These are phyloP conservation scores for Pugionium dolabratum DNA, from an alignment of 345 rosid species.

Conservation along the genomic window DNA sequence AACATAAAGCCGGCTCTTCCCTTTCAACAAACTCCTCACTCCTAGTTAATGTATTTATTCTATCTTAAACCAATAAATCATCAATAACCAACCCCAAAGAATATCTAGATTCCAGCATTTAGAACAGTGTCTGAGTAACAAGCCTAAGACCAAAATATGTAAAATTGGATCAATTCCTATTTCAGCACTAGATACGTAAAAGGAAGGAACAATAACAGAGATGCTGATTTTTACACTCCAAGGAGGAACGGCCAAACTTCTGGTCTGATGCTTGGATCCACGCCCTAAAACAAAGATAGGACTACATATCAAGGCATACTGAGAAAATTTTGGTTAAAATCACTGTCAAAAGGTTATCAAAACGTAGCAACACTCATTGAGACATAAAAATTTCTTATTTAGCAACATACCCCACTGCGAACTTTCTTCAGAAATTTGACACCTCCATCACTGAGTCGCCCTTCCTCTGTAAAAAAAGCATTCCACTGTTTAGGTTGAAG, in stretches of 20 bases:
- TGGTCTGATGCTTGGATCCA: conserved; percentile 84
- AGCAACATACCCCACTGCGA: conserved; percentile 82
- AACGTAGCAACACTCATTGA: conserved; percentile 6
- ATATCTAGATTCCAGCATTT: conserved; percentile 15
- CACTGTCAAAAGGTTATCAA: conserved; percentile 2
- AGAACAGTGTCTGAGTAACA: conserved; percentile 10
- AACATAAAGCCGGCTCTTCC: conserved; percentile 8
- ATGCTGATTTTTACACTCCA: conserved; percentile 72
- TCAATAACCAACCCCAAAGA: conserved; percentile 5
- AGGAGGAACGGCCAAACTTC: conserved; percentile 98
- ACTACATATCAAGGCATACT: conserved; percentile 17
- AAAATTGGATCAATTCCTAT: background rate
- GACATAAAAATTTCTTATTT: background rate
- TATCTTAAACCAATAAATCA: conserved; percentile 19
- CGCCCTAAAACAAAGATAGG: conserved; percentile 56
- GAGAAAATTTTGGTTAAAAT: conserved; percentile 9
- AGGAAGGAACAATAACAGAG: conserved; percentile 21
- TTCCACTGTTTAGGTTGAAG: conserved; percentile 81
- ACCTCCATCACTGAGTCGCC: conserved; percentile 77
- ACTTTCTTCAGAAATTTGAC: conserved; percentile 83
- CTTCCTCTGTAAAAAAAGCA: conserved; percentile 67
- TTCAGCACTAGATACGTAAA: conserved; percentile 13
- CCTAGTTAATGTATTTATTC: conserved; percentile 19
- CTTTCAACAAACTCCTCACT: conserved; percentile 4
- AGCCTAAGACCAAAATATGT: conserved; percentile 12